Base-by-base conservation (phyloP, 2,329 filamentous ascomycete species). In the Penicillium brasilianum region DNA sequence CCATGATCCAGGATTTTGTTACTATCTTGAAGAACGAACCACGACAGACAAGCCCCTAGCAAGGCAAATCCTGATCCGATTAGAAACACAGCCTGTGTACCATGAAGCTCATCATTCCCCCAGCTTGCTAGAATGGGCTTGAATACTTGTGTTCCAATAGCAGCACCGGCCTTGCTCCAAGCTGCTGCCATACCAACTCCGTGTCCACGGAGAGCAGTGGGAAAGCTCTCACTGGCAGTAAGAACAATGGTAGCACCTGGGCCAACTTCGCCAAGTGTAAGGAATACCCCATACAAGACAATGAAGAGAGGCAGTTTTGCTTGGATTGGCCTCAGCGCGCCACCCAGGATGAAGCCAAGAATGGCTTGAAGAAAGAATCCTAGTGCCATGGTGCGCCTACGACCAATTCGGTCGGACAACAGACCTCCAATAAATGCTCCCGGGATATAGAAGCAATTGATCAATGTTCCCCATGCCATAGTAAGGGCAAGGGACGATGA, bases 391-490 rank as follows among this genome's bases (percentile, higher is more conserved):
- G 82, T 85, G 65, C 81, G 74, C 18, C 78, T 74, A 3, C 83
- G 75, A 4, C 83, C 83, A 39, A 85, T 83, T 43, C 72, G 76
- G 62, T 85, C 83, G 5, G 77, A 80, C 2, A 85, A 73, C 11
- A 78, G 77, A 1, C 81, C 83, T 5, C 83, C 72, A 4, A 83
- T 59, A 44, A 85, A 77, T 1, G 77, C 77, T 0, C 82, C 82
- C 0, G 82, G 82, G 14, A 84, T 72, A 57, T 83, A 84, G 66
- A 84, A 84, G 67, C 77, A 82, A 63, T 83, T 84, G 64, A 84
- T 79, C 0, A 84, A 73, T 0, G 78, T 76, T 5, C 82, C 81
- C 75, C 78, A 81, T 8, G 80, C 80, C 25, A 83, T 74, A 74
- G 73, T 74, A 14, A 72, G 64, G 5, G 72, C 65, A 1, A 83